phyloP scores from a whole-genome alignment of 2,329 filamentous ascomycete genomes.

The Xylaria polymorpha region DNA sequence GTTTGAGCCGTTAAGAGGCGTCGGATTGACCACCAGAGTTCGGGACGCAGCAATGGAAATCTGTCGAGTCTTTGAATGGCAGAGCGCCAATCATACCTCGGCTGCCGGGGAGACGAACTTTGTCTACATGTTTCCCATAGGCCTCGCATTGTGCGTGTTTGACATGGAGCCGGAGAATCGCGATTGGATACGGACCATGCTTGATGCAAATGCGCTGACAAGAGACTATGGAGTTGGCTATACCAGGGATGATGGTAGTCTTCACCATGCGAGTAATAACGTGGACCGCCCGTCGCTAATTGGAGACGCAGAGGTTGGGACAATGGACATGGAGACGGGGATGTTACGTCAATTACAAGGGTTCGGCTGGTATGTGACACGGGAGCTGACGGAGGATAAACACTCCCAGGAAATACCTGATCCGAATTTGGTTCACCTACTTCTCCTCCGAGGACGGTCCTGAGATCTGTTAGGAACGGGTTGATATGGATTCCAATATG shows the following conservation, averaged over 20 bases:
- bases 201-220: conserved; percentile 13
- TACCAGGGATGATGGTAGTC: not conserved
- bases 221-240: not conserved
- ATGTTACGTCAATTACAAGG: no score
- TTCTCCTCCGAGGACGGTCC: conserved; percentile 14
- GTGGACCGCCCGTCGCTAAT: no score
- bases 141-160: conserved; percentile 19
- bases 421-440: conserved; percentile 14
- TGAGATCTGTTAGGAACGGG: conserved; percentile 7
- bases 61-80: conserved; percentile 20
- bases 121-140: conserved; percentile 21
- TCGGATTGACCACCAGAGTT: conserved; percentile 6
- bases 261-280: no score
- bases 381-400: conserved; percentile 8
- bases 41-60: conserved; percentile 13
- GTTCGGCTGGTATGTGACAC: not conserved
- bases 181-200: conserved; percentile 16
- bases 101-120: conserved; percentile 10
- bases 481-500: no score
- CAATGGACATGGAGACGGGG: no score
- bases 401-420: not conserved
- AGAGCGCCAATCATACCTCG: conserved; percentile 2
- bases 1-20: conserved; percentile 3
- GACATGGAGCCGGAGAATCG: conserved; percentile 11
- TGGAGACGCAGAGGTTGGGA: no score